These are phyloP conservation scores for Hammondia hammondi DNA, from an alignment of 169 alveolate genomes.

Conservation along the genomic window DNA sequence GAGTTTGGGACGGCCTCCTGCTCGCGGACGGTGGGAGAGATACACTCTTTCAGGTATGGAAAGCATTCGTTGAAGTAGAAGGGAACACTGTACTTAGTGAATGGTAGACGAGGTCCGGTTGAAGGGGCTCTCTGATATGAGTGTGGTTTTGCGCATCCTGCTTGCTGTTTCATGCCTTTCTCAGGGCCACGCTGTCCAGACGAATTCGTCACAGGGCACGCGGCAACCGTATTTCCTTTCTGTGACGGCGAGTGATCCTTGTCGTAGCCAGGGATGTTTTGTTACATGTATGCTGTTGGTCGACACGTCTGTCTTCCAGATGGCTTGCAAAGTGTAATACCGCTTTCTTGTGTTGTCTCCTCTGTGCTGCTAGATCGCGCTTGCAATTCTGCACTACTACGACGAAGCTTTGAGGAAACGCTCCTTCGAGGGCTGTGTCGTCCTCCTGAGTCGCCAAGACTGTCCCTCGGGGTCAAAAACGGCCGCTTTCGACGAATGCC, in stretches of 20 bases:
- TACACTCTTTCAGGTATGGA: not conserved
- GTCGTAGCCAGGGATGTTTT: not conserved
- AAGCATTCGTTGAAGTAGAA: not conserved
- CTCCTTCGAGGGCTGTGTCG: slow-evolving; percentile 12
- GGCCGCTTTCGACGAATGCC: not conserved
- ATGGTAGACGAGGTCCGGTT: no score
- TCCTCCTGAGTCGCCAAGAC: not conserved
- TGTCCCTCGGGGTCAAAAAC: not conserved
- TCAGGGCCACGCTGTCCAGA: no score
- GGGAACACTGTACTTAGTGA: not conserved
- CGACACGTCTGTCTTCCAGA: no score
- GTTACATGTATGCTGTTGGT: not conserved
- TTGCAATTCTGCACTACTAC: slow-evolving; percentile 3
- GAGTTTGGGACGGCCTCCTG: slow-evolving; percentile 25
- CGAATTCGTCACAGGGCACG: no score
- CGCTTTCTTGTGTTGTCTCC: not conserved
- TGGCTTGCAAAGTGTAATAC: no score
- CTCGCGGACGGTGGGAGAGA: not conserved
- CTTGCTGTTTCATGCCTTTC: no score
- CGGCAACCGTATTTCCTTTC: not conserved
- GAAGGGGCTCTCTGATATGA: not conserved
- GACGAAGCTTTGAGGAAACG: not conserved
- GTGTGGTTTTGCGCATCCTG: not conserved
- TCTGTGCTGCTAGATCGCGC: not conserved
- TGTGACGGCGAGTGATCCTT: not conserved